These are phyloP conservation scores for Aspergillus tanneri DNA, from an alignment of 2,329 filamentous ascomycete species.

Conservation along the genomic window DNA sequence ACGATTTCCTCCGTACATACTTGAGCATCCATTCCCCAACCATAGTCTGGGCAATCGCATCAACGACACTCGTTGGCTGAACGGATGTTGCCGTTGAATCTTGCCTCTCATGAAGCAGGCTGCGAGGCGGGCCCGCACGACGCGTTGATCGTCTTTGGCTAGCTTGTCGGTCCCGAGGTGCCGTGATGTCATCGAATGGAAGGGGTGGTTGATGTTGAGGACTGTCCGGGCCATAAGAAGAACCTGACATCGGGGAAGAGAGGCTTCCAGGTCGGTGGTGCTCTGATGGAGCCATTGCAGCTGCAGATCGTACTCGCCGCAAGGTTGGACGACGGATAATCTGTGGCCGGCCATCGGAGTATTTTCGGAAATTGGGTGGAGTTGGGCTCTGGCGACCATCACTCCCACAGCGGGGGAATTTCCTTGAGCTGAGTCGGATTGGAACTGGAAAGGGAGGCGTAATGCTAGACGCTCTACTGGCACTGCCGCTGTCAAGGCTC, in stretches of 20 bases:
- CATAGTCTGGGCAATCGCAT: slow-evolving; percentile 97
- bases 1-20: slow-evolving; percentile 70
- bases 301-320: slow-evolving; percentile 82
- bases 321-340: slow-evolving; percentile 60
- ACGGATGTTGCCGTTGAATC: slow-evolving; percentile 59
- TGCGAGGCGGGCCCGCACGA: slow-evolving; percentile 26
- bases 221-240: slow-evolving; percentile 67
- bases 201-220: slow-evolving; percentile 70
- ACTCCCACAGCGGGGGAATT: slow-evolving; percentile 65
- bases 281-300: slow-evolving; percentile 61
- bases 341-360: slow-evolving; percentile 55
- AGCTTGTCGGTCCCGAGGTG: slow-evolving; percentile 39
- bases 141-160: slow-evolving; percentile 23
- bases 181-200: slow-evolving; percentile 69
- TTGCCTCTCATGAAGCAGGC: slow-evolving; percentile 35
- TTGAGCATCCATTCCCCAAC: slow-evolving; percentile 71
- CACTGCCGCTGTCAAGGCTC: slow-evolving; percentile 42
- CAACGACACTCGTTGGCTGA: slow-evolving; percentile 78
- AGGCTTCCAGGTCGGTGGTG: slow-evolving; percentile 46
- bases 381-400: slow-evolving; percentile 79
- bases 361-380: slow-evolving; percentile 55
- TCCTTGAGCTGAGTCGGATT: slow-evolving; percentile 79
- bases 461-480: slow-evolving; percentile 35
- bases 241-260: slow-evolving; percentile 60
- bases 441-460: slow-evolving; percentile 89